Evolutionary conservation across 441 rosid genomes (phyloP).

Genomic region (Gossypium schwendimanii): DNA sequence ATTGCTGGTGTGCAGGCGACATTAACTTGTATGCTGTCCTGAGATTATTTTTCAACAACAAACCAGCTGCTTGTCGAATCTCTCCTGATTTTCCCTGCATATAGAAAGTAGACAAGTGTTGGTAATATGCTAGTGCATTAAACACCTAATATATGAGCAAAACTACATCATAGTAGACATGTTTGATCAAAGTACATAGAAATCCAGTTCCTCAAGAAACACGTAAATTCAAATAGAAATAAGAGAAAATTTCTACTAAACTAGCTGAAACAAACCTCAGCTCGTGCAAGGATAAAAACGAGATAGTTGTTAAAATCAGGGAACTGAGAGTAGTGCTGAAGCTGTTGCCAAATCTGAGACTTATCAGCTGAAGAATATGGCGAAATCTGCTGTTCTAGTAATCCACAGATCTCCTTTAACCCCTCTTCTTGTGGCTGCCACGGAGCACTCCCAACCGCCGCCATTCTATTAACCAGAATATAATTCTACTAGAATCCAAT

Average conservation of each 20-base stretch:
- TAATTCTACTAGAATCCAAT: neutral
- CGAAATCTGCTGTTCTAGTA: constrained; percentile 87
- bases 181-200: neutral
- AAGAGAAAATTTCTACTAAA: neutral
- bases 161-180: neutral
- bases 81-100: constrained; percentile 79
- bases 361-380: constrained; percentile 78
- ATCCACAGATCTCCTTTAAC: constrained; percentile 66
- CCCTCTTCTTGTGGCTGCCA: constrained; percentile 95
- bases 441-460: constrained; percentile 31
- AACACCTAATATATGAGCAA: neutral
- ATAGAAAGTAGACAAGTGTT: neutral
- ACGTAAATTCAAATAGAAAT: neutral
- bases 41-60: constrained; percentile 87
- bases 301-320: constrained; percentile 98
- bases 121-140: neutral
- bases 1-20: constrained; percentile 56
- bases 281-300: constrained; percentile 78
- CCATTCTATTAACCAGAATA: neutral
- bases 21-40: constrained; percentile 59
- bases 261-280: constrained; percentile 46
- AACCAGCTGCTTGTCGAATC: constrained; percentile 97
- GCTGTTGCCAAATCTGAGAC: constrained; percentile 95
- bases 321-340: constrained; percentile 80
- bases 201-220: constrained; percentile 7